Evolutionary conservation across 2,329 filamentous ascomycete species (phyloP), one percentile per base, ranked within the genome.

Genomic region (Colletotrichum horii): DNA sequence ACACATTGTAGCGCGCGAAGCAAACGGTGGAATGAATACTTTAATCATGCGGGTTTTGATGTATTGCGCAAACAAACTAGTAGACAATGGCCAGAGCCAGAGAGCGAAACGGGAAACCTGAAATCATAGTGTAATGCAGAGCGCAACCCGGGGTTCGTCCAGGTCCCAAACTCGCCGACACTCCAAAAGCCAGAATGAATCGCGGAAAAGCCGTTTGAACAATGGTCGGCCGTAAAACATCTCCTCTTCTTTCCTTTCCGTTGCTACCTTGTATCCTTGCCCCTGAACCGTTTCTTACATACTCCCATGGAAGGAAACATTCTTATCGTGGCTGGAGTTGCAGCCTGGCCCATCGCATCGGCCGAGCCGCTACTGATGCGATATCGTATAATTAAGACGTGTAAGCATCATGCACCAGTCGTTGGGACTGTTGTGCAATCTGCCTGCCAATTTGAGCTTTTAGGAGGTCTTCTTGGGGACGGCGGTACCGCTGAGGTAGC

Each of bases 401-500:
- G 28, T 52, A n/a, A n/a, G 14, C 15, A 22, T 26, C 9, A 26
- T 36, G 38, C 26, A 14, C 16, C 14, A 69, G 24, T 24, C n/a
- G 12, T 8, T 11, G n/a, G 15, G 6, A 43, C 12, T 58, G n/a
- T n/a, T 19, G 16, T 9, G 36, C 43, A n/a, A 12, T 15, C 32
- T 7, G 28, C 24, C 28, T 60, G 24, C 26, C n/a, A 55, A 6
- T 5, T 11, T 19, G 15, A 22, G 3, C 2, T 8, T 71, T 83
- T 86, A 87, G 72, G 85, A 86, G 65, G 84, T 83, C 84, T 87
- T 87, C 84, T 87, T 87, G 71, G 82, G 92, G 86, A 77, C 89
- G 48, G 89, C 87, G 55, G 88, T 86, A 73, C 90, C 91, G 78
- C 88, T 89, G 77, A 92, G 84, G 86, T 96, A 97, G 84, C 92